Base-by-base conservation (phyloP, 2,329 filamentous ascomycete genomes). In the Epichloe elymi region DNA sequence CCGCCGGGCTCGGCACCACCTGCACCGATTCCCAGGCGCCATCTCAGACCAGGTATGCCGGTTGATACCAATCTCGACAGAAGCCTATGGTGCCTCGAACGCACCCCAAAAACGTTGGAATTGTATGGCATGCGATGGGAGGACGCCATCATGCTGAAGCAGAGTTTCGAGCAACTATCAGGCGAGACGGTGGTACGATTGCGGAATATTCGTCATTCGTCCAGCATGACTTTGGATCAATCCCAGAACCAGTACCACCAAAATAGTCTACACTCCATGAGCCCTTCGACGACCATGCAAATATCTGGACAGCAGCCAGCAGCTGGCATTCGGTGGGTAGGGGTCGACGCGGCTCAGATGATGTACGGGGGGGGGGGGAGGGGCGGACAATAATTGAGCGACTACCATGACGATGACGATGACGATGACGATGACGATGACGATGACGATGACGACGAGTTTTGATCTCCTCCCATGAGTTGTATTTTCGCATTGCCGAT, bases 81-180 rank as follows among this genome's bases (percentile, higher is more conserved):
- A 33, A 81, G 78, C 53, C 58, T 83, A 14, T 67, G 69, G 30
- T 79, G 78, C 50, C 63, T 84, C 1, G 73, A 76, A 49, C 70
- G 71, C 41, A 75, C 80, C 7, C 69, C 70, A 3, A 70, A 76
- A 53, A 79, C 75, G 1, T 63, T 84, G 17, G 70, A 67, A 14
- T 72, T 69, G n/a, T 82, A 77, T 52, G 78, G 79, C 36, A 70
- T 78, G 55, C 69, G 78, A 2, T 84, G 80, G 80, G 73, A 74
- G 3, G 72, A 80, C 53, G 75, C 78, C 2, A 66, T 72, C 36
- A 70, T 72, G 53, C 67, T 83, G n/a, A 69, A 72, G 54, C 65
- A 70, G 39, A 74, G 67, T 39, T 82, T 82, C 57, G 74, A 80
- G 54, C 61, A 62, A 46, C 70, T 72, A 12, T 80, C 72, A 4